Evolutionary conservation across 108 stramenopile genomes (phyloP).

Genomic region (Nitzschia palea): DNA sequence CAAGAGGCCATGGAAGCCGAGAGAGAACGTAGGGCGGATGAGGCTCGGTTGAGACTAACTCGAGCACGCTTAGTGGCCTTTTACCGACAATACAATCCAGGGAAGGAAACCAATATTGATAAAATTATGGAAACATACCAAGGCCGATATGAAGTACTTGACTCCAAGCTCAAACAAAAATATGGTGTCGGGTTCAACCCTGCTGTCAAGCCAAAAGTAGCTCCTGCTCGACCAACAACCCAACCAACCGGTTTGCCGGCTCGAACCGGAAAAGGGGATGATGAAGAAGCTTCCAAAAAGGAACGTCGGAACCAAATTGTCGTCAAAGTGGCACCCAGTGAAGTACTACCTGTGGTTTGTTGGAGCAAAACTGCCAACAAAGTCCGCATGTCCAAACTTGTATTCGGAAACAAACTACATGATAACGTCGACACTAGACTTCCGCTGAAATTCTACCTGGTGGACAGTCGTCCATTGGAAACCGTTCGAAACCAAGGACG

Average conservation of each 20-base stretch:
- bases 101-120: slow-evolving; percentile 77
- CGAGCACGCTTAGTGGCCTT: slow-evolving; percentile 76
- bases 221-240: slow-evolving; percentile 25
- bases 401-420: slow-evolving; percentile 14
- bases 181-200: slow-evolving; percentile 84
- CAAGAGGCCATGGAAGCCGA: slow-evolving; percentile 60
- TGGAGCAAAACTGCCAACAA: slow-evolving; percentile 45
- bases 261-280: slow-evolving; percentile 5
- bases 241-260: neutral
- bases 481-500: slow-evolving; percentile 69
- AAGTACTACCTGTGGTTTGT: slow-evolving; percentile 76
- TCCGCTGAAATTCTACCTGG: slow-evolving; percentile 69
- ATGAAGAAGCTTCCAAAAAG: neutral
- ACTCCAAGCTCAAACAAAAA: slow-evolving; percentile 72
- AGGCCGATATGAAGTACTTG: slow-evolving; percentile 73
- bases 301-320: slow-evolving; percentile 41
- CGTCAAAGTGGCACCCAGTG: slow-evolving; percentile 58
- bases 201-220: slow-evolving; percentile 51
- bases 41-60: slow-evolving; percentile 59
- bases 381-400: slow-evolving; percentile 17
- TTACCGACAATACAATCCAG: slow-evolving; percentile 74
- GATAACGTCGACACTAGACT: slow-evolving; percentile 10
- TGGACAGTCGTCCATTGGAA: slow-evolving; percentile 73
- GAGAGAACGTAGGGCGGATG: slow-evolving; percentile 56
- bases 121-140: slow-evolving; percentile 70